A percentile compares a stretch with the other conserved stretches of the same genome.
phyloP scores from a whole-genome alignment of 2,329 filamentous ascomycete genomes.

The Fusarium goolgardi region DNA sequence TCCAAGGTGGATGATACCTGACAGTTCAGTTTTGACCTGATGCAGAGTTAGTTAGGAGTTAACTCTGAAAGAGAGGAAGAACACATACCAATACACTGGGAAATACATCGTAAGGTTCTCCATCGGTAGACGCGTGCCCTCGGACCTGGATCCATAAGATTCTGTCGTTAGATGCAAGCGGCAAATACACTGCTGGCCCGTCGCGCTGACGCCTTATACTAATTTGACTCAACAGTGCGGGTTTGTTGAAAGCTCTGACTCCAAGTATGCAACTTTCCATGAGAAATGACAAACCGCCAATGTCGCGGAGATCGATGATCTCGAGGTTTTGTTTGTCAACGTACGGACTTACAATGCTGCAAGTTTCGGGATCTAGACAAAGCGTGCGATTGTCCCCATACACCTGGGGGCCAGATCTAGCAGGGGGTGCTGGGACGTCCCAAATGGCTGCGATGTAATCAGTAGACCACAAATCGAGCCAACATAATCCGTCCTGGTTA shows the following conservation, averaged over 20 bases:
- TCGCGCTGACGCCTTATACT: no score
- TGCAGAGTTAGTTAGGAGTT: background rate
- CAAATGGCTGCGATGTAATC: background rate
- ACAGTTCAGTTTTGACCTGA: slow-evolving; percentile 6
- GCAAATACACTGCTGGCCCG: background rate
- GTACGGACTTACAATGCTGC: no score
- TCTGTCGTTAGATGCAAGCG: background rate
- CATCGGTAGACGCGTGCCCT: no score
- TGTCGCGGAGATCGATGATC: background rate
- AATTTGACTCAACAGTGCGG: background rate
- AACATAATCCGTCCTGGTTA: background rate
- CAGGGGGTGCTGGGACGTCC: background rate
- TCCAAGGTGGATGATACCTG: slow-evolving; percentile 3
- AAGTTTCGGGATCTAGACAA: no score
- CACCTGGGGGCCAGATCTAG: no score
- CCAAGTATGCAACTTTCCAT: fast-evolving
- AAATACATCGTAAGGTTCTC: no score
- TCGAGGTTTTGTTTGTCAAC: background rate
- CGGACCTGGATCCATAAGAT: background rate
- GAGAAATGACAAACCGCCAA: background rate
- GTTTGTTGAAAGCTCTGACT: background rate
- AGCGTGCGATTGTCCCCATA: no score
- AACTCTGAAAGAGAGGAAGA: no score
- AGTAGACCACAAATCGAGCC: background rate
- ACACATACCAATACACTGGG: background rate